A percentile compares a stretch with the other conserved stretches of the same genome.
Evolutionary conservation across 371 early-diverging fungal genomes (phyloP).

Genomic region (Coemansia sp.): DNA sequence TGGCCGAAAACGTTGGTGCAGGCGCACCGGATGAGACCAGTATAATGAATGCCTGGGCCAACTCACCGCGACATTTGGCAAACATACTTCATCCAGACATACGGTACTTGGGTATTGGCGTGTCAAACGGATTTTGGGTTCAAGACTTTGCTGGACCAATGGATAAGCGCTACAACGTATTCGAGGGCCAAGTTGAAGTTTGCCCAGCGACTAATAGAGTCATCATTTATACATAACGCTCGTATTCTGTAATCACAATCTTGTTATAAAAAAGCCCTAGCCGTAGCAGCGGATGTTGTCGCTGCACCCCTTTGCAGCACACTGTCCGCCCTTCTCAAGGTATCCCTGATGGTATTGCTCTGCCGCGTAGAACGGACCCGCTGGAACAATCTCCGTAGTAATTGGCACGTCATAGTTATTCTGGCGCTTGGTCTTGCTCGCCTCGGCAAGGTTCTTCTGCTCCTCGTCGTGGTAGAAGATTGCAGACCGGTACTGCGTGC

Average conservation of each 20-base stretch:
- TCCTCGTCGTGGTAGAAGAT: constrained; percentile 76
- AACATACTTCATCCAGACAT: constrained; percentile 40
- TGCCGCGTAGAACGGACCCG: constrained; percentile 76
- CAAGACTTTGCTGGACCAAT: constrained; percentile 41
- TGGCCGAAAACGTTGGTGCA: constrained; percentile 45
- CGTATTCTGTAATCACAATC: not conserved
- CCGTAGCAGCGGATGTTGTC: constrained; percentile 53
- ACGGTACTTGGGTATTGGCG: constrained; percentile 30
- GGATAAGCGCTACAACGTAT: constrained; percentile 3
- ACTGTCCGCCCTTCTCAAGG: constrained; percentile 62
- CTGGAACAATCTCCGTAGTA: constrained; percentile 73
- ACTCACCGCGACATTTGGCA: constrained; percentile 31
- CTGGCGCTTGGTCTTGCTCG: constrained; percentile 62
- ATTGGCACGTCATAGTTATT: constrained; percentile 64
- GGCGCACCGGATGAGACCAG: constrained; percentile 23
- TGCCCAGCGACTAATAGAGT: constrained; percentile 14
- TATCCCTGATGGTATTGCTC: constrained; percentile 90
- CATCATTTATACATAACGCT: constrained; percentile 18
- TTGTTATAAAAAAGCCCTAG: constrained; percentile 9
- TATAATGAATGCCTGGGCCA: constrained; percentile 35
- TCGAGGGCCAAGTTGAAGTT: constrained; percentile 11
- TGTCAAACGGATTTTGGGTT: constrained; percentile 45
- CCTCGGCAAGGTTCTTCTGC: constrained; percentile 75
- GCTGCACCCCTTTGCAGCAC: constrained; percentile 51
- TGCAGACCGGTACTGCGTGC: constrained; percentile 85